Evolutionary conservation across 177 flowering plant species (phyloP).

Genomic region (Vitis hybrid): DNA sequence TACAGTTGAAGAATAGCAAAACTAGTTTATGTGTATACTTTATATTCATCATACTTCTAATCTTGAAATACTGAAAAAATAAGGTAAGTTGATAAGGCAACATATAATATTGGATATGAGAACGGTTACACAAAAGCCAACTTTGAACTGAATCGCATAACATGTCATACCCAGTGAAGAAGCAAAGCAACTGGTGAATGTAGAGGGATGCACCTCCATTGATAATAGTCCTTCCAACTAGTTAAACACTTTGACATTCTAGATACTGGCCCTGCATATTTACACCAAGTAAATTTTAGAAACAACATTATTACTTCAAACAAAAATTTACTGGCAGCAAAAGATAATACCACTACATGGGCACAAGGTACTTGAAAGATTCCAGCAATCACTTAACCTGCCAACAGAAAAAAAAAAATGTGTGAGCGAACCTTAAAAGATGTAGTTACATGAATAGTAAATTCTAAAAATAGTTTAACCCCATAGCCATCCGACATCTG

Average conservation of each 20-base stretch:
- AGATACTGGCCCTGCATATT: conserved; percentile 56
- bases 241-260: conserved; percentile 35
- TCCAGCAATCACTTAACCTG: conserved; percentile 61
- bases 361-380: conserved; percentile 54
- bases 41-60: no score
- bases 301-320: conserved; percentile 2
- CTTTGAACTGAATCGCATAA: not conserved
- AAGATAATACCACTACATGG: conserved; percentile 67
- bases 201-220: conserved; percentile 82
- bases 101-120: not conserved
- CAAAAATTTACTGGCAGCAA: not conserved
- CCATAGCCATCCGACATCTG: no score
- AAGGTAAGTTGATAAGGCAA: no score
- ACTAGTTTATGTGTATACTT: no score
- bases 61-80: no score
- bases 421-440: not conserved
- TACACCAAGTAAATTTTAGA: conserved; percentile 4
- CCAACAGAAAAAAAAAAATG: conserved; percentile 4
- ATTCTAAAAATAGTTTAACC: no score
- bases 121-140: not conserved
- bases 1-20: no score
- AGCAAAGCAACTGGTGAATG: conserved; percentile 80
- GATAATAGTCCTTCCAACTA: conserved; percentile 79
- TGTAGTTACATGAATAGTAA: not conserved
- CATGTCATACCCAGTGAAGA: conserved; percentile 82